Evolutionary conservation across 345 rosid genomes (phyloP).

Genomic region (Boechera retrofracta): DNA sequence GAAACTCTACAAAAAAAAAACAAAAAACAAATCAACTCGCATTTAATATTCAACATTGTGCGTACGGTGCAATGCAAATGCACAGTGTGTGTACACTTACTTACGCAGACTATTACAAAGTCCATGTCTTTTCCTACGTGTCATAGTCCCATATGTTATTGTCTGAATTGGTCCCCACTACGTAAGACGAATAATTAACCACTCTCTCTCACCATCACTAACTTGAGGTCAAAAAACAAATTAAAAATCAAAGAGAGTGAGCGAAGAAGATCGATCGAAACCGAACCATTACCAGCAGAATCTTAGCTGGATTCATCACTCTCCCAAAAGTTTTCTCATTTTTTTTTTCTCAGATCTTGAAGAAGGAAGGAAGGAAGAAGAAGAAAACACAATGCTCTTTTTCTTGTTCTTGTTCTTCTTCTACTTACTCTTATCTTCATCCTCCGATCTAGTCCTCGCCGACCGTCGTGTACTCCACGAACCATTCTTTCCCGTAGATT

Average conservation of each 20-base stretch:
- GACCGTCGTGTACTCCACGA: constrained; percentile 81
- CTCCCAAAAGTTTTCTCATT: background rate
- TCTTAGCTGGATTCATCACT: constrained; percentile 79
- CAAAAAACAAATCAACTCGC: constrained; percentile 10
- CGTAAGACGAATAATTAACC: constrained; percentile 39
- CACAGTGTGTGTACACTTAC: constrained; percentile 24
- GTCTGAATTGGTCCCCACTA: constrained; percentile 25
- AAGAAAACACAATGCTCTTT: constrained; percentile 53
- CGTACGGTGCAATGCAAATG: constrained; percentile 10
- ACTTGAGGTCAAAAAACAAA: background rate
- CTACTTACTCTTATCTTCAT: constrained; percentile 23
- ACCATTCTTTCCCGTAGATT: constrained; percentile 60
- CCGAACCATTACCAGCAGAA: constrained; percentile 53
- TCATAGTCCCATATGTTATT: constrained; percentile 1
- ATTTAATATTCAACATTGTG: constrained; percentile 2
- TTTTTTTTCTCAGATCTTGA: constrained; percentile 20
- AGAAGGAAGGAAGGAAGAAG: background rate
- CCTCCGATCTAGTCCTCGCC: constrained; percentile 7
- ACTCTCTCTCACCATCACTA: constrained; percentile 24
- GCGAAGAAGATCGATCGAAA: constrained; percentile 33
- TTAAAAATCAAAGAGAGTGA: background rate
- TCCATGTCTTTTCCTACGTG: constrained; percentile 37
- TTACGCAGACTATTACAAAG: constrained; percentile 34
- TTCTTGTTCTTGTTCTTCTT: constrained; percentile 36
- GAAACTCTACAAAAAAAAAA: background rate